A percentile compares a stretch with the other conserved stretches of the same genome.
These are phyloP conservation scores for Salmacisia buchloeana DNA, from an alignment of 1,284 basidiomycete genomes.

Conservation along the genomic window DNA sequence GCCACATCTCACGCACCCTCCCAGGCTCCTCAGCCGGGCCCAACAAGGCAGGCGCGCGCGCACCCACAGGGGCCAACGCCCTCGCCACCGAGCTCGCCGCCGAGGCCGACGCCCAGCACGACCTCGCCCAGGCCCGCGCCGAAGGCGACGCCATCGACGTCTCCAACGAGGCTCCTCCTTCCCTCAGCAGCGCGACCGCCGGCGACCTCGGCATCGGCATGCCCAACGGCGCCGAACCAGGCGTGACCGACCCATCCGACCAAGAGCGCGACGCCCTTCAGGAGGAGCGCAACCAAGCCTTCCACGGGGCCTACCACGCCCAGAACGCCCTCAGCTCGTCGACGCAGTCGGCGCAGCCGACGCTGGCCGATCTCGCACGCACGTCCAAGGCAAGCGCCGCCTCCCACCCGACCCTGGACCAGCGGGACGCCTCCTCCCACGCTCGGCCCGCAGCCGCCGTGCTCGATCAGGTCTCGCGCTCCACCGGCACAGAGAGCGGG, in stretches of 20 bases:
- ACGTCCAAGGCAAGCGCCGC: too few species aligned
- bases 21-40: constrained; percentile 22
- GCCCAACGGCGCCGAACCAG: constrained; percentile 27
- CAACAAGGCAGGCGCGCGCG: constrained; percentile 19
- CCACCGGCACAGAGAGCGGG: too few species aligned
- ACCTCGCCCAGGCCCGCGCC: constrained; percentile 16
- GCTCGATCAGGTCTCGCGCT: too few species aligned
- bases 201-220: constrained; percentile 19
- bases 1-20: constrained; percentile 15
- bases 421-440: too few species aligned
- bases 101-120: constrained; percentile 20
- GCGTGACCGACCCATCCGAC: constrained; percentile 18
- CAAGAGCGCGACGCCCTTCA: constrained; percentile 25
- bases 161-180: not conserved
- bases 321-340: too few species aligned
- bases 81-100: constrained; percentile 23
- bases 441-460: too few species aligned
- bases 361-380: too few species aligned
- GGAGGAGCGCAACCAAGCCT: constrained; percentile 14
- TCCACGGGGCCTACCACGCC: too few species aligned
- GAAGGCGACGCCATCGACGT: constrained; percentile 20
- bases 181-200: not conserved
- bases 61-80: constrained; percentile 14
- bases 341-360: too few species aligned
- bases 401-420: too few species aligned